These are phyloP conservation scores for Tricholoma terreum DNA, from an alignment of 768 basidiomycete species.

Conservation along the genomic window DNA sequence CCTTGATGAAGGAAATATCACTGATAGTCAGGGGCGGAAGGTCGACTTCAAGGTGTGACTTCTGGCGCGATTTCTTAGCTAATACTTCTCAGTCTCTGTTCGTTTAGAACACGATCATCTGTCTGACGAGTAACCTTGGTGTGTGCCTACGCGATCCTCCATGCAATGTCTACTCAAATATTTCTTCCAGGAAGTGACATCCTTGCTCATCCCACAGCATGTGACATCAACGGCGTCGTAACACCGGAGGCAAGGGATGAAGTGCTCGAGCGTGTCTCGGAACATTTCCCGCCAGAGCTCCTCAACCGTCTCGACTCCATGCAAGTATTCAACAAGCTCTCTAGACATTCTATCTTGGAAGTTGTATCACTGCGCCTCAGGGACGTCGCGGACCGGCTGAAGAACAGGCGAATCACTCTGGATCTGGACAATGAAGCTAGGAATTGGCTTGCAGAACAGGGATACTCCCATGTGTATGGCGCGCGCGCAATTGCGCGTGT, in stretches of 20 bases:
- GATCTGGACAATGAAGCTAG: conserved; percentile 63
- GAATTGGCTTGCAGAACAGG: conserved; percentile 69
- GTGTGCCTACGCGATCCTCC: conserved; percentile 6
- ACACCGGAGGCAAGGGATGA: conserved; percentile 57
- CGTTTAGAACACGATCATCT: conserved; percentile 82
- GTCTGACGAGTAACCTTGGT: conserved; percentile 86
- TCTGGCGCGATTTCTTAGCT: not conserved
- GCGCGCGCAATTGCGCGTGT: conserved; percentile 87
- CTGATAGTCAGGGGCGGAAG: conserved; percentile 89
- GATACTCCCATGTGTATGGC: conserved; percentile 84
- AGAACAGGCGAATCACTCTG: conserved; percentile 61
- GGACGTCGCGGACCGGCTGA: conserved; percentile 69
- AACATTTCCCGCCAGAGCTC: conserved; percentile 87
- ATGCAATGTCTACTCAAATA: not conserved
- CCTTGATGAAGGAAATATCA: conserved; percentile 84
- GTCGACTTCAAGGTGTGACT: conserved; percentile 80
- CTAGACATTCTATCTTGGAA: conserved; percentile 65
- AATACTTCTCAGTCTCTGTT: not conserved
- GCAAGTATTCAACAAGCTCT: conserved; percentile 89
- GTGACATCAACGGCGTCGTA: conserved; percentile 60
- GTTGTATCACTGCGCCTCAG: conserved; percentile 74
- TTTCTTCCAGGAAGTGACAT: conserved; percentile 53
- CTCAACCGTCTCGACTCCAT: conserved; percentile 87
- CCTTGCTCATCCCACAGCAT: conserved; percentile 65
- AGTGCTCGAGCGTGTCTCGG: conserved; percentile 72